Percentiles rank a stretch among this genome's conserved stretches.
Conservation (phyloP, 345 rosid genomes). For the Rhodamnia argentea region DNA sequence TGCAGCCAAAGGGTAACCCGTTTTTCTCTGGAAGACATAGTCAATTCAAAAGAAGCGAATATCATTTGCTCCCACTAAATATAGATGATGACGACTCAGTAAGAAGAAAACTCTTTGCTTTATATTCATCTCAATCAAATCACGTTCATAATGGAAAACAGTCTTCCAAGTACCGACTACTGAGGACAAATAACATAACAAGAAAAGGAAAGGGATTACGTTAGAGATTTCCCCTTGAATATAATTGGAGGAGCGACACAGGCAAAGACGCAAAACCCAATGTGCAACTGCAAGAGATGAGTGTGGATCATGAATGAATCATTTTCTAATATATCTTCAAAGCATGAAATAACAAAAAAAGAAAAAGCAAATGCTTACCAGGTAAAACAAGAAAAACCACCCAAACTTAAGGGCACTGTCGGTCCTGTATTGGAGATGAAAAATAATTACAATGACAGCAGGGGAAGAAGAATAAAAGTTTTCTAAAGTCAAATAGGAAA, state of each 20-base stretch:
- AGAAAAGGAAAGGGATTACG: constrained; percentile 35
- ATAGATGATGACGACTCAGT: not conserved
- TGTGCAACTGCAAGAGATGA: constrained; percentile 58
- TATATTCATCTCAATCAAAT: not conserved
- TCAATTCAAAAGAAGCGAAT: not conserved
- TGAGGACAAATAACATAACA: not conserved
- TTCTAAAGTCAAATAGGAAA: not conserved
- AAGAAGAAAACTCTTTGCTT: not conserved
- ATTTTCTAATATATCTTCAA: not conserved
- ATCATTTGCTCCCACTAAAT: not conserved
- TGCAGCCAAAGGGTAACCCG: not conserved
- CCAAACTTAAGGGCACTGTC: constrained; percentile 97
- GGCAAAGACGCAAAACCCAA: constrained; percentile 80
- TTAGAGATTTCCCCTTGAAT: constrained; percentile 87
- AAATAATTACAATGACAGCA: not conserved
- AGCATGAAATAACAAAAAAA: not conserved
- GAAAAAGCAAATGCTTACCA: constrained; percentile 29
- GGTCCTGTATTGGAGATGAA: constrained; percentile 42
- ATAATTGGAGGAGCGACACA: constrained; percentile 82
- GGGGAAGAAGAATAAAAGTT: not conserved
- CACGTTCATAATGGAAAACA: not conserved
- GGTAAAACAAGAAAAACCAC: constrained; percentile 71
- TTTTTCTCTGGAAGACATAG: not conserved
- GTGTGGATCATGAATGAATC: not conserved
- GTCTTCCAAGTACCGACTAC: not conserved